Conservation (phyloP, 208 protist genomes). For the Entamoeba moshkovskii region DNA sequence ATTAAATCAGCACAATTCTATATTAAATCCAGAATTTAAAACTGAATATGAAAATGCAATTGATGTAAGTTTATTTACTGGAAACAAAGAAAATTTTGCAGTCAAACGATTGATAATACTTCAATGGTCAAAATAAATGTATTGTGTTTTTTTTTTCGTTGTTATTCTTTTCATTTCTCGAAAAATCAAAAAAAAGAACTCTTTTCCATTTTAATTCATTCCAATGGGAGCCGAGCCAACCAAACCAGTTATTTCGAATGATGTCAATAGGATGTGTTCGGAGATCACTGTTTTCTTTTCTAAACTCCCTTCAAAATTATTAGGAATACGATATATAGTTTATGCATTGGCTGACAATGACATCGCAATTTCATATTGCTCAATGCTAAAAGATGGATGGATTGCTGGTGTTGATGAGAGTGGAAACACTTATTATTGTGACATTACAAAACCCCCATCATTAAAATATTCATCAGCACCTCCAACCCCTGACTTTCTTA, state of each 20-base stretch:
- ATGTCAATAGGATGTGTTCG: background rate
- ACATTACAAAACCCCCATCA: background rate
- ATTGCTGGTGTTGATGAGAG: background rate
- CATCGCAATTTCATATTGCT: background rate
- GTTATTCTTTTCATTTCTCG: no score
- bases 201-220: no score
- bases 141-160: no score
- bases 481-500: background rate
- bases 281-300: background rate
- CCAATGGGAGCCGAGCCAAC: background rate
- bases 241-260: background rate
- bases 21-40: background rate
- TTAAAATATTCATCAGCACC: background rate
- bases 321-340: background rate
- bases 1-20: background rate
- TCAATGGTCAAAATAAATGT: background rate
- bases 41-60: background rate
- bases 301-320: background rate
- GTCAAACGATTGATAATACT: background rate
- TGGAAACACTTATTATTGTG: background rate
- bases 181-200: no score
- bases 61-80: background rate
- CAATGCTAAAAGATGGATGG: background rate
- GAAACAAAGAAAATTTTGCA: background rate
- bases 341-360: background rate